Evolutionary conservation across 106 monocot genomes (phyloP).

Genomic region (Dendrobium catenatum): DNA sequence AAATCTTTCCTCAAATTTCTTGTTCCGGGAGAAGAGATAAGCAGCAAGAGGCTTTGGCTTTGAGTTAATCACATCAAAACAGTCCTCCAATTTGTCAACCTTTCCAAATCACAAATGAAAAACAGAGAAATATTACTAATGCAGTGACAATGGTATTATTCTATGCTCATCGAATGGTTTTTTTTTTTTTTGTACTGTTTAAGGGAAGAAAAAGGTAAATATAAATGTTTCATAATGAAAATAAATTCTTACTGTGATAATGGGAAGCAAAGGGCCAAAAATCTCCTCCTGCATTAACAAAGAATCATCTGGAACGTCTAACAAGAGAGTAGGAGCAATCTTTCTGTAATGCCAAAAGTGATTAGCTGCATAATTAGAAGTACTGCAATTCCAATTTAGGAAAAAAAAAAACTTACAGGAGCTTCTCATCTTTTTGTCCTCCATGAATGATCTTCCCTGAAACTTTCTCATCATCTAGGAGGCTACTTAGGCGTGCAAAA

Average conservation of each 20-base stretch:
- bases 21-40: conserved; percentile 64
- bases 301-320: conserved; percentile 61
- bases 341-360: conserved; percentile 23
- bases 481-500: conserved; percentile 45
- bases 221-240: background rate
- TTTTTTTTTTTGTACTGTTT: no score
- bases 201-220: background rate
- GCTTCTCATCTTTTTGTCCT: conserved; percentile 49
- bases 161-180: background rate
- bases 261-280: conserved; percentile 71
- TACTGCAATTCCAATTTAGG: background rate
- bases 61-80: conserved; percentile 48
- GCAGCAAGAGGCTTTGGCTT: conserved; percentile 63
- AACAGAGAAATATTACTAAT: background rate
- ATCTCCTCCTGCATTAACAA: conserved; percentile 56
- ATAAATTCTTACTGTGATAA: conserved; percentile 35
- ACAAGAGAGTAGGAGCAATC: conserved; percentile 48
- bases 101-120: conserved; percentile 13
- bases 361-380: background rate
- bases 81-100: conserved; percentile 60
- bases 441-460: conserved; percentile 55
- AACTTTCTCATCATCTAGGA: conserved; percentile 53
- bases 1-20: conserved; percentile 51
- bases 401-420: conserved; percentile 30
- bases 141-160: background rate